Base-by-base conservation (phyloP, 2,329 filamentous ascomycete species). In the Fusarium subtropicale region DNA sequence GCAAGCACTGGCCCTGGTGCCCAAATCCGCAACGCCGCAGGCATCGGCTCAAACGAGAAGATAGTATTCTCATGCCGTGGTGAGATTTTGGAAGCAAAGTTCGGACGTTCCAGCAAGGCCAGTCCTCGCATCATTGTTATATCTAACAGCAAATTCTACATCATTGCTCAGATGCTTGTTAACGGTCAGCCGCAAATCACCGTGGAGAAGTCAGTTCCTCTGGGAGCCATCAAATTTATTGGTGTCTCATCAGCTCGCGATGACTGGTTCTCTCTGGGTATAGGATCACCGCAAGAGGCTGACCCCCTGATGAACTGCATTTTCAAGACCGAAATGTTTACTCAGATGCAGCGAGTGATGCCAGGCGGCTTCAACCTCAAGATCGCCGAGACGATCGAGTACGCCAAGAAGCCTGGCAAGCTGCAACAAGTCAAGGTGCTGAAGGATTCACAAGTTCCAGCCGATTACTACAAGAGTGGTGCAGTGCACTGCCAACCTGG, bases 391-490 rank as follows among this genome's bases (percentile, higher is more conserved):
- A 86, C 86, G 62, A 94, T 99, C 72, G 93, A 97, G 78, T 99
- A 97, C 80, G 94, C 95, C 77, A 99, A 98, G 86, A 99, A 99
- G 81, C 96, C 96, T 2, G 93, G 93, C 57, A 99, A 99, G 83
- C 87, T 93, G 79, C 92, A 95, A 56, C 81, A 89, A 8, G 92
- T 99, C 76, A 98, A 98, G 83, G 92, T 92, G 11, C 77, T 97
- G 64, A 97, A 97, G 81, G 96, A 99, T 77, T 90, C 94, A 1
- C 87, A 90, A 54, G 87, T 91, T 54, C 82, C 86, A 5, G 90
- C 90, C 48, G 96, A 99, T 79, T 87, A 90, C 68, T 99, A 99
- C 85, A 99, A 99, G 87, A 97, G 94, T 78, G 90, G 92, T 63
- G 91, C 91, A 18, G 90, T 99, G 56, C 96, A 97, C 78, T 97